Conservation (phyloP, 768 basidiomycete species). For the Suillus tomentosus region DNA sequence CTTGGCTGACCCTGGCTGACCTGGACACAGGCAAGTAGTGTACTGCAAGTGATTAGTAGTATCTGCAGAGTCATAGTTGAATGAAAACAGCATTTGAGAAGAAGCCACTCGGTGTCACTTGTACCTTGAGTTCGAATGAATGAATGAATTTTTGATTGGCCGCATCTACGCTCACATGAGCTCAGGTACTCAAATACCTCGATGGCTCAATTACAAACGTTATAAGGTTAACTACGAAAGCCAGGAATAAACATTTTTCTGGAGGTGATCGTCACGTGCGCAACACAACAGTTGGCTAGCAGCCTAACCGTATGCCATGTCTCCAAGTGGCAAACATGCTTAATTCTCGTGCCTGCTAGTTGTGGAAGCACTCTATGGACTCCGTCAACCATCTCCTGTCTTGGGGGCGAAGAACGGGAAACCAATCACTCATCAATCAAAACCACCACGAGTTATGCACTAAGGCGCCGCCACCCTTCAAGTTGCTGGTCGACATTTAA, state of each 20-base stretch:
- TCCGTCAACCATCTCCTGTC: not conserved
- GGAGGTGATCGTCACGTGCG: no score
- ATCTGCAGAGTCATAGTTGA: not conserved
- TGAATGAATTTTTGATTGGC: no score
- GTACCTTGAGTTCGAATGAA: not conserved
- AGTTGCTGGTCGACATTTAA: not conserved
- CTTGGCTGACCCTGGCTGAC: not conserved
- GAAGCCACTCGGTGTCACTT: not conserved
- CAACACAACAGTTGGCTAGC: not conserved
- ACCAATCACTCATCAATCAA: not conserved
- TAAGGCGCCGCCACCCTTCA: not conserved
- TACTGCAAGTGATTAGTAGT: not conserved
- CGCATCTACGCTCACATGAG: no score
- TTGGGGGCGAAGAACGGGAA: not conserved
- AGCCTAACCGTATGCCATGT: not conserved
- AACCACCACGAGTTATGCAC: not conserved
- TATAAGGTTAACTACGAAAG: no score
- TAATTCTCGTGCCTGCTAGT: not conserved
- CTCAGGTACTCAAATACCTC: no score
- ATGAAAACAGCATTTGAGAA: not conserved
- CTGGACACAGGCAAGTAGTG: not conserved
- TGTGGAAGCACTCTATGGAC: not conserved
- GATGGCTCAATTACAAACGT: no score
- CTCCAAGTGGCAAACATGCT: not conserved
- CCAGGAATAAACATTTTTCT: no score